Evolutionary conservation across 768 basidiomycete genomes (phyloP), one percentile per base, ranked within the genome.

Genomic region (Leccinum barrowsii): DNA sequence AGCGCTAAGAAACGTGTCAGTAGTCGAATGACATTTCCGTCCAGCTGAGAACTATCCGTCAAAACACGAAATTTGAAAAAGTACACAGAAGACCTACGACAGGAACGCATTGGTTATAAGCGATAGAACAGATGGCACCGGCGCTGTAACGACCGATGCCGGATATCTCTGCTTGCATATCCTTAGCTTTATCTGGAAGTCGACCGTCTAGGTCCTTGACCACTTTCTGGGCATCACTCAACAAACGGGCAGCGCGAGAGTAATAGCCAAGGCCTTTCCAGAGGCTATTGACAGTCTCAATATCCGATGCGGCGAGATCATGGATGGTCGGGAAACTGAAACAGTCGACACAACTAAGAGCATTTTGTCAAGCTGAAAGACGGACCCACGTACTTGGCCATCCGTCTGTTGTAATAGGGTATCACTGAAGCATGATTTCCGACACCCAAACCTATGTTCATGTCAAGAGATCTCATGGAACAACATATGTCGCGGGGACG

Each of bases 191-290:
- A 55, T 85, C 79, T 2, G 95, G 95, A 15, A 98, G 79, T 57
- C 77, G 78, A 22, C 94, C 94, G 32, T 73, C 73, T 54, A 84
- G 82, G 21, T 89, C 79, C 40, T 77, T 70, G 19, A 93, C 83
- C 32, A 83, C 87, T 60, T 87, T 92, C 70, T 92, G 82, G 0
- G 95, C 92, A n/a, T 90, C 94, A 4, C 78, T 78, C 5, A 97
- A 81, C 22, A 98, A 77, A 21, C 92, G 85, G 49, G 88, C 83
- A 17, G 92, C 93, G 48, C 92, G 84, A 42, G 89, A 89, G 72
- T 95, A 95, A 73, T 94, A 95, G 8, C 94, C 93, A 2, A 95
- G 78, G 17, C 93, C 94, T 70, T 92, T 92, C 95, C 95, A 98
- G 8, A 92, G 75, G 1, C 83, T 75, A 70, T 98, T 95, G 58